Evolutionary conservation across 306 rosid genomes (phyloP).

Genomic region (Sechiopsis laciniata): DNA sequence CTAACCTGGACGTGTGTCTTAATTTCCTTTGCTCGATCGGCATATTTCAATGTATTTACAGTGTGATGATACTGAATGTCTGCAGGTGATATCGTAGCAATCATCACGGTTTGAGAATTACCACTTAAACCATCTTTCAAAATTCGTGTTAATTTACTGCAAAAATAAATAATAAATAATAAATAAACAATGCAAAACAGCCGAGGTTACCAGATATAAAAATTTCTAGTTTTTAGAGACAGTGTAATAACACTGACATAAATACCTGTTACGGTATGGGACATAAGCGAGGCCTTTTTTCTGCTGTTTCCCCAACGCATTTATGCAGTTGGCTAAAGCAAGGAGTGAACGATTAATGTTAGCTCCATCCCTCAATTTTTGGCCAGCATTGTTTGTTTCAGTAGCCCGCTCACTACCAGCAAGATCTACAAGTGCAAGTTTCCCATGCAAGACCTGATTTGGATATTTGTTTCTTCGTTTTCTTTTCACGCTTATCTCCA

Average conservation of each 20-base stretch:
- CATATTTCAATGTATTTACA: slow-evolving; percentile 56
- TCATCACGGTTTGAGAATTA: slow-evolving; percentile 60
- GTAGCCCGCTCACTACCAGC: slow-evolving; percentile 61
- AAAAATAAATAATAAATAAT: slow-evolving; percentile 22
- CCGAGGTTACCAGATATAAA: not conserved
- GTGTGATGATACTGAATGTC: slow-evolving; percentile 57
- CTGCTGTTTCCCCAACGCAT: slow-evolving; percentile 57
- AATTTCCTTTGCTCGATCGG: slow-evolving; percentile 64
- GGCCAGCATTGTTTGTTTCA: slow-evolving; percentile 52
- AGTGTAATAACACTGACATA: slow-evolving; percentile 6
- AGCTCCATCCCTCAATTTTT: slow-evolving; percentile 60
- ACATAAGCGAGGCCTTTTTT: slow-evolving; percentile 66
- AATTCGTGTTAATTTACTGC: slow-evolving; percentile 61
- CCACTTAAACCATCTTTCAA: slow-evolving; percentile 64
- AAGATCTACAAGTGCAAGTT: slow-evolving; percentile 64
- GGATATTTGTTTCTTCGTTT: slow-evolving; percentile 48
- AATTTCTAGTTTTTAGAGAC: not conserved
- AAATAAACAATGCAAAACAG: slow-evolving; percentile 24
- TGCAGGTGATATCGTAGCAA: slow-evolving; percentile 51
- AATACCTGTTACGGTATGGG: slow-evolving; percentile 56
- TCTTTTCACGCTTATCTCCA: slow-evolving; percentile 53
- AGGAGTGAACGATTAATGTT: slow-evolving; percentile 66
- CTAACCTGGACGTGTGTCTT: slow-evolving; percentile 61
- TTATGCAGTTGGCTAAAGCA: slow-evolving; percentile 62
- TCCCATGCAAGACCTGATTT: slow-evolving; percentile 54